Conservation (phyloP, 495 filamentous ascomycete genomes). For the Hamigera avellanea region DNA sequence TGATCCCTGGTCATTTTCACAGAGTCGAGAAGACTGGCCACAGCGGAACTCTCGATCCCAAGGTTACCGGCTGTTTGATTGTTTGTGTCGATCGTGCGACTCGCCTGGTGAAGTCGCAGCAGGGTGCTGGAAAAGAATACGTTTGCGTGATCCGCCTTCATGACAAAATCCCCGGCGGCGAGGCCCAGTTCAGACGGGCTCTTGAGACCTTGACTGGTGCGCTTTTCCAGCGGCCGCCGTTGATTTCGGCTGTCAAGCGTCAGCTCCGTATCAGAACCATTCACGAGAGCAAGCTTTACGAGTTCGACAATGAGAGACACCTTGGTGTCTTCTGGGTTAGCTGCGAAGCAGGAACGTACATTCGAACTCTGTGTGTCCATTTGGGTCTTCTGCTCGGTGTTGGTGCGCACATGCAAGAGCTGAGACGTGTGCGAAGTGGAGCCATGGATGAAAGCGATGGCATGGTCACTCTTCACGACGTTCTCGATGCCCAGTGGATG, state of each 20-base stretch:
- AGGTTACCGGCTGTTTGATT: conserved; percentile 88
- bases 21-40: conserved; percentile 96
- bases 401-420: conserved; percentile 97
- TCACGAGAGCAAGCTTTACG: conserved; percentile 85
- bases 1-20: conserved; percentile 10
- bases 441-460: conserved; percentile 84
- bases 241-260: conserved; percentile 97
- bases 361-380: conserved; percentile 95
- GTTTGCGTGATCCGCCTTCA: conserved; percentile 85
- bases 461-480: conserved; percentile 91
- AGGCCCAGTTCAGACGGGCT: conserved; percentile 78
- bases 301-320: conserved; percentile 96
- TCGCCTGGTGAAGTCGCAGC: conserved; percentile 93
- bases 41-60: conserved; percentile 92
- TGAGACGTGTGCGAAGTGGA: conserved; percentile 83
- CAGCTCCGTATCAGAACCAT: conserved; percentile 95
- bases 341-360: conserved; percentile 97
- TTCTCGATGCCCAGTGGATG: conserved; percentile 88
- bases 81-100: conserved; percentile 94
- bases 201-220: conserved; percentile 92
- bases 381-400: conserved; percentile 85
- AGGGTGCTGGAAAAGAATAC: conserved; percentile 89
- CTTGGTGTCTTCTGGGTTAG: conserved; percentile 99
- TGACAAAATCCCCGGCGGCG: conserved; percentile 81
- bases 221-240: conserved; percentile 90